phyloP scores from a whole-genome alignment of 148 eudicot species.

The Cornus florida region DNA sequence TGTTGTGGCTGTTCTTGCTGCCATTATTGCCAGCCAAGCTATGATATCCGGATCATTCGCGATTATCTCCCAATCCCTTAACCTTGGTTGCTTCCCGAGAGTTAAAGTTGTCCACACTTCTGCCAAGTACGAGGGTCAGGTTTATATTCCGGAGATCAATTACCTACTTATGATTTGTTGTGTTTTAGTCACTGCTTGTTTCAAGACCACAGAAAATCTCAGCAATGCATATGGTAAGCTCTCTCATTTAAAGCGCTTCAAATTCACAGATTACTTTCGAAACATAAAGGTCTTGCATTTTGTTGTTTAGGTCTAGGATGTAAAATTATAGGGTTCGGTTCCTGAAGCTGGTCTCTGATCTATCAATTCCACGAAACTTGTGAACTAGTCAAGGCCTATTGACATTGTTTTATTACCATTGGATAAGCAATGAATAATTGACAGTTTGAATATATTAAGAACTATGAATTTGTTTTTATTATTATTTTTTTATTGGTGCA shows the following conservation, averaged over 20 bases:
- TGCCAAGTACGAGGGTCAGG: constrained; percentile 61
- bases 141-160: constrained; percentile 82
- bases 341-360: no score
- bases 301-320: no score
- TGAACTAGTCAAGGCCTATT: no score
- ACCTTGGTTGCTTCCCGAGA: constrained; percentile 70
- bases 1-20: constrained; percentile 61
- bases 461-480: no score
- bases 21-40: constrained; percentile 89
- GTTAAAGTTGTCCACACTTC: constrained; percentile 81
- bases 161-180: constrained; percentile 66
- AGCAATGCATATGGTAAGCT: constrained; percentile 82
- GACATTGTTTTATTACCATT: no score
- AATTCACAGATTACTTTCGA: no score
- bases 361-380: no score
- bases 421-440: no score
- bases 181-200: constrained; percentile 51
- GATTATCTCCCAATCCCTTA: constrained; percentile 60
- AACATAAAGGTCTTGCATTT: no score
- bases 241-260: neutral
- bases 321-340: no score
- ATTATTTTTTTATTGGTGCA: constrained; percentile 1
- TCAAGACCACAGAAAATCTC: constrained; percentile 56
- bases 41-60: constrained; percentile 71
- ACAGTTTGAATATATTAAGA: no score